Evolutionary conservation across 495 filamentous ascomycete species (phyloP), one percentile per base, ranked within the genome.

Genomic region (Neurospora sublineolata): DNA sequence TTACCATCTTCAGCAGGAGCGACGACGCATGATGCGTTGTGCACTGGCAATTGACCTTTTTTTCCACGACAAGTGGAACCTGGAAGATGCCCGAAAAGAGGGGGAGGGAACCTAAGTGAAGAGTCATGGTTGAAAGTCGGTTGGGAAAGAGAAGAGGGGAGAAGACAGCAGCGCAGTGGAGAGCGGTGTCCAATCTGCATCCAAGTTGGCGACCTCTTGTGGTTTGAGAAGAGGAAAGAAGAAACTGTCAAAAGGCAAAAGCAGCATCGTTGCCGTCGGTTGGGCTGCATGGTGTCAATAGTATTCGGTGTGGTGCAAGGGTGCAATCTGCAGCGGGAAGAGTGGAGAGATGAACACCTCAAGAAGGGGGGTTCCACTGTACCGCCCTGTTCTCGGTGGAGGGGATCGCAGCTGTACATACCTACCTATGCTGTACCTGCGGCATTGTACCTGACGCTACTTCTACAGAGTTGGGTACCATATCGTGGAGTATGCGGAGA

Each of bases 361-460:
- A 23, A 10, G 20, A 27, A 52, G 44, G 44, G 44, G 12, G 23
- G 11, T 52, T 58, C 46, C 23, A 60, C 46, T 64, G 52, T 58
- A 58, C 20, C 46, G 44, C 20, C 44, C 44, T 52, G 20, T 52
- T 52, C 44, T 52, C 20, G 20, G 3, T 52, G 44, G n/a, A n/a
- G n/a, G n/a, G n/a, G 44, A 52, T 52, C 44, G 44, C n/a, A 23
- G 68, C 72, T 71, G 69, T 42, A n/a, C n/a, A n/a, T n/a, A n/a
- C n/a, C n/a, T n/a, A 71, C 69, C 37, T 14, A 18, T 4, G 6
- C 38, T 20, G 68, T 37, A 41, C 16, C 39, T 70, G 69, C 30
- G 12, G 38, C 37, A 7, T 68, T 68, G 71, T 72, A 71, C 67
- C 73, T 64, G 52, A 64, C 52, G 52, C 52, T 64, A 64, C 52